Evolutionary conservation across 2,329 filamentous ascomycete species (phyloP), one percentile per base, ranked within the genome.

Genomic region (Diaporthe citriasiana): DNA sequence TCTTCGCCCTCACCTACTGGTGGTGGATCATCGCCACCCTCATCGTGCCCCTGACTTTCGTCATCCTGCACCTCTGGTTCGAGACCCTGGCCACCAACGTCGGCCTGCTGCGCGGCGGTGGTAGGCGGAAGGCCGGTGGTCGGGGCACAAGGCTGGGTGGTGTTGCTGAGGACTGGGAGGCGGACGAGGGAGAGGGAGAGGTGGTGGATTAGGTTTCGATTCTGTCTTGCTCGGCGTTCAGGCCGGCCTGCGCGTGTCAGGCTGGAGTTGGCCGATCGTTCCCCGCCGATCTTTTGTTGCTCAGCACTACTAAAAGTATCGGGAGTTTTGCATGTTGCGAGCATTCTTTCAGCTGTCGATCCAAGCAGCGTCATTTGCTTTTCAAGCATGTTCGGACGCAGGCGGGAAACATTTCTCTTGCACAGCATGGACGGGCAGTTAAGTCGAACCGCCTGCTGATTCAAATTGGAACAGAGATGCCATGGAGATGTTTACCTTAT

Each of bases 1-100:
- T 75, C 59, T 65, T 75, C 68, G 71, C 74, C 38, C 70, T 75
- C 47, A 73, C 68, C 8, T 65, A 75, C 68, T 75, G 74, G 74
- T 75, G 74, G 74, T 75, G 74, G 74, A 75, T 75, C 59, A 56
- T 74, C 30, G 72, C 35, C 22, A 74, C 74, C 33, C 74, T 75
- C 38, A 55, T 75, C 10, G 51, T 75, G 45, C 74, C 74, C 2
- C 45, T 75, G 47, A 75, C 72, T 25, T 74, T 75, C 10, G 70
- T 75, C 59, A 50, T 75, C 15, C 25, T 75, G 35, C 74, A 75
- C 53, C 72, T 74, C 19, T 73, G 74, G 66, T 73, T 74, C 55
- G 74, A 75, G 45, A 75, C 74, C 17, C 60, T 75, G 12, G 74
- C 74, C 9, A 55, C 59, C 30, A 74, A 74, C 33, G 59, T 70